Base-by-base conservation (phyloP, 208 protist species). In the Trypanosoma congolense region DNA sequence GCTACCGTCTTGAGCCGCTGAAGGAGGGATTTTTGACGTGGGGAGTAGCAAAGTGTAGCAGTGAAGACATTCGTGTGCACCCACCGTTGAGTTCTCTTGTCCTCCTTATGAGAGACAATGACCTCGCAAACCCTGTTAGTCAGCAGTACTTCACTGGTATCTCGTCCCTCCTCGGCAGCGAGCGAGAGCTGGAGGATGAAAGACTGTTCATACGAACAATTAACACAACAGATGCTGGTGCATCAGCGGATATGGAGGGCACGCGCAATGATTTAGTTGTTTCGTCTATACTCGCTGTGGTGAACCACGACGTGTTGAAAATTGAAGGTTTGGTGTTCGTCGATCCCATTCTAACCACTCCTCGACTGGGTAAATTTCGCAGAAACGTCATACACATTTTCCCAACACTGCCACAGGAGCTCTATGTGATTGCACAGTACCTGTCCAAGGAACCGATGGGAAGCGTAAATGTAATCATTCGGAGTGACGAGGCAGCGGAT, bases 401-500 rank as follows among this genome's bases (percentile, higher is more conserved):
- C 26, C 60, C 71, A 26, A 73, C 60, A 14, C 35, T 77, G 42
- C 55, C 52, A 31, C 65, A 77, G 47, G 30, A 77, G 45, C 56
- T 65, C 9, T 38, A 38, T 40, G 43, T 71, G 18, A 18, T 65
- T 12, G 42, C 42, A n/a, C 42, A 47, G 18, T 47, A 47, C n/a
- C 10, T 47, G 10, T 25, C 18, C 8, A 6, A 18, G 0, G 8
- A 10, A 18, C 6, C 42, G 10, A 24, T 21, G 6, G 6, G 18
- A 10, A 24, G 6, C n/a, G 21, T 18, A 21, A 5, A 47, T 8
- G n/a, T 8, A 21, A 25, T 47, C 8, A 47, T 47, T 47, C 42
- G 42, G 21, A 24, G 42, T 47, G 21, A 47, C 10, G 42, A 47
- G n/a, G 42, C 42, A 25, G 16, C 42, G 8, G 42, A 47, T 21